Percentiles rank a stretch among this genome's conserved stretches.
Conservation (phyloP, 106 monocot genomes). For the Allium fistulosum region DNA sequence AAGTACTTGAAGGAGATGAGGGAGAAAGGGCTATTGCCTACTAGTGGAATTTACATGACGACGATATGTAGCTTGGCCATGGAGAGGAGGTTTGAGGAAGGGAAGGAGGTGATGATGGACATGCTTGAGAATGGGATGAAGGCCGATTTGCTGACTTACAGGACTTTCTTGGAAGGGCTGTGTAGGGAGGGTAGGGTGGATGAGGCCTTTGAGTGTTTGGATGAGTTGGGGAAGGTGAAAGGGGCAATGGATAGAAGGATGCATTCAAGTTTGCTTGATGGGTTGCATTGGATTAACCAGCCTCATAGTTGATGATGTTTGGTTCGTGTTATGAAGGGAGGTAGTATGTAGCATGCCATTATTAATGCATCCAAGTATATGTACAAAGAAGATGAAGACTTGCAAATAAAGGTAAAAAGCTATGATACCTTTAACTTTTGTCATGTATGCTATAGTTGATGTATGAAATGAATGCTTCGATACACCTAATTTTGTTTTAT, state of each 20-base stretch:
- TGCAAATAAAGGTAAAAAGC: too few relatives aligned
- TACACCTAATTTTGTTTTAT: too few relatives aligned
- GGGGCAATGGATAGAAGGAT: slow-evolving; percentile 39
- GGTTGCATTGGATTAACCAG: slow-evolving; percentile 85
- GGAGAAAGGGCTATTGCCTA: slow-evolving; percentile 65
- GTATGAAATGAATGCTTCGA: too few relatives aligned
- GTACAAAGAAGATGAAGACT: too few relatives aligned
- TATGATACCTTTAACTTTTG: too few relatives aligned
- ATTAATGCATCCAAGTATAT: too few relatives aligned
- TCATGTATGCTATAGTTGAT: too few relatives aligned
- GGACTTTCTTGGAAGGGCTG: slow-evolving; percentile 83
- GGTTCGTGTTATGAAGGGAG: too few relatives aligned
- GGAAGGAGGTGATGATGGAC: slow-evolving; percentile 49
- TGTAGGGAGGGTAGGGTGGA: slow-evolving; percentile 72
- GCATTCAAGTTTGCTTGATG: slow-evolving; percentile 62
- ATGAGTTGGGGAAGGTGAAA: slow-evolving; percentile 49
- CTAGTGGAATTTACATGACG: slow-evolving; percentile 53
- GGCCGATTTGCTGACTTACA: slow-evolving; percentile 73
- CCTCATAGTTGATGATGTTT: slow-evolving; percentile 15
- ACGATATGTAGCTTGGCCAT: slow-evolving; percentile 56
- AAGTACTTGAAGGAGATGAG: slow-evolving; percentile 66
- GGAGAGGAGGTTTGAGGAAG: slow-evolving; percentile 66
- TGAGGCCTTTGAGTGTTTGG: slow-evolving; percentile 63
- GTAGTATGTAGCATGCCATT: too few relatives aligned
- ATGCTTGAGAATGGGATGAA: slow-evolving; percentile 49